Base-by-base conservation (phyloP, 2,329 filamentous ascomycete species). In the Monosporascus sp. region DNA sequence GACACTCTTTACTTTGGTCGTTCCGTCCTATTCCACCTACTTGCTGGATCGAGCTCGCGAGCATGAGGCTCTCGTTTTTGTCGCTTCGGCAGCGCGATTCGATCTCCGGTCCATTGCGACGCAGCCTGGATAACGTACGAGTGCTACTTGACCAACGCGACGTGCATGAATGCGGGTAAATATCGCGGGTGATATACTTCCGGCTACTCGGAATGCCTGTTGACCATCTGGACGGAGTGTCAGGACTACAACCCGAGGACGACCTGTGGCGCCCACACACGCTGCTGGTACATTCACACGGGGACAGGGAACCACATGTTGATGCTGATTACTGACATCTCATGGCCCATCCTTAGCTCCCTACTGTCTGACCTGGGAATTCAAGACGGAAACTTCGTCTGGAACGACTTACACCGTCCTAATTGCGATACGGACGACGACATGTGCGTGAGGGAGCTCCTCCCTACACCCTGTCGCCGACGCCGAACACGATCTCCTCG, bases 161-260 rank as follows among this genome's bases (percentile, higher is more conserved):
- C 47, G 11, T 60, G 58, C 44, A 52, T 56, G 46, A 52, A 60
- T 40, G 56, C 56, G 16, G 54, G 54, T 24, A 40, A 38, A 14
- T 60, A 44, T 14, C 53, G 56, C 37, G 54, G 54, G 6, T 59
- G 59, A 27, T 61, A 56, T 51, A 60, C 56, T 11, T 48, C 54
- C 4, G 55, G 50, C 5, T 44, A 54, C 37, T 54, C 52, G 38
- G 47, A 49, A 16, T 60, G 59, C 37, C 55, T 54, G 14, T 57
- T 55, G 5, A 56, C 53, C 17, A 57, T 61, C 36, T 56, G 53
- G 57, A 60, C 55, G 2, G 24, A 50, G n/a, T 60, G 56, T 44
- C 51, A 60, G 11, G 56, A 59, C 44, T 61, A 60, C 50, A 45
- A 57, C 5, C 37, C 56, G 26, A 59, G 41, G 16, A 55, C 38